These are phyloP conservation scores for Syzygium syzygioides DNA, from an alignment of 441 rosid species.

Conservation along the genomic window DNA sequence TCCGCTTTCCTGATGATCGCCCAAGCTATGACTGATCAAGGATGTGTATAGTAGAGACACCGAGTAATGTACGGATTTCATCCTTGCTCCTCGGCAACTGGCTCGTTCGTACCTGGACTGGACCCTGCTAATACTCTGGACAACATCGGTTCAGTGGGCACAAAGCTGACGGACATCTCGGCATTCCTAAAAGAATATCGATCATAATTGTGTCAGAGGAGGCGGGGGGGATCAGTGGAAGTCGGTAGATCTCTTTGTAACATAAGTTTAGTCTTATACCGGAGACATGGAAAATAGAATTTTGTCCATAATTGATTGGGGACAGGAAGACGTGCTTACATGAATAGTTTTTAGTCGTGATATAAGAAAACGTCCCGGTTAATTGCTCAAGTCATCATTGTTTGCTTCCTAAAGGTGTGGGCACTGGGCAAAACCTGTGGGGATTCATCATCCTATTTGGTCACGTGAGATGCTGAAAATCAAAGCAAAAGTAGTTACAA, in stretches of 20 bases:
- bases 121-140: neutral
- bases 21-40: constrained; percentile 99
- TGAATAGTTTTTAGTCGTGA: neutral
- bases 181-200: neutral
- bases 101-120: neutral
- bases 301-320: neutral
- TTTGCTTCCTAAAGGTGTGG: neutral
- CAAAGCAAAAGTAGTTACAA: neutral
- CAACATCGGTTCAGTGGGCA: neutral
- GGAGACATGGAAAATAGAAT: neutral
- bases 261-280: constrained; percentile 23
- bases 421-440: neutral
- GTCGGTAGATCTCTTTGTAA: constrained; percentile 20
- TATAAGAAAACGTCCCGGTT: neutral
- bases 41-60: constrained; percentile 54
- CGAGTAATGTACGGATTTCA: neutral
- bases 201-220: neutral
- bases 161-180: neutral
- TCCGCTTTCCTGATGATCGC: constrained; percentile 90
- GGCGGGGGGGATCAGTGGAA: constrained; percentile 5
- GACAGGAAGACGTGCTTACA: neutral
- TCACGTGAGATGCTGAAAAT: neutral
- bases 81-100: neutral
- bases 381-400: neutral
- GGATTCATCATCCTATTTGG: neutral